A percentile compares a stretch with the other conserved stretches of the same genome.
phyloP scores from a whole-genome alignment of 345 rosid genomes.

The Xanthoceras sorbifolium region DNA sequence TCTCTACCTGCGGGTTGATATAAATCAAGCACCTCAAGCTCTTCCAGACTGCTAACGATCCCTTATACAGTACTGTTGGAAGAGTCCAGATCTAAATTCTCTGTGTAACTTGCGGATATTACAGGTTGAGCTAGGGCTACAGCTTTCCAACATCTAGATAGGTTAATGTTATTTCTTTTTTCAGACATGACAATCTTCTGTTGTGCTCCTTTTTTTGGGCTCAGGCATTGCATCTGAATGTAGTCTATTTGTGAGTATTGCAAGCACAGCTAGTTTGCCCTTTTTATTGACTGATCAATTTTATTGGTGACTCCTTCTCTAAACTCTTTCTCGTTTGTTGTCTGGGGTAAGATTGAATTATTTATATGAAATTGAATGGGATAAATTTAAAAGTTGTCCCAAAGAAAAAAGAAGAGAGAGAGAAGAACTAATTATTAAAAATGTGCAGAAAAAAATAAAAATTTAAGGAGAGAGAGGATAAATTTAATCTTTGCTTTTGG shows the following conservation, averaged over 20 bases:
- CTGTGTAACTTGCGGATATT: constrained; percentile 11
- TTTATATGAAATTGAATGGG: too few species aligned
- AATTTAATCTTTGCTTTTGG: too few species aligned
- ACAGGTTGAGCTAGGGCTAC: constrained; percentile 24
- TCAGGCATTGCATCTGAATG: neutral
- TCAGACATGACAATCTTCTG: neutral
- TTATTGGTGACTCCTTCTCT: neutral
- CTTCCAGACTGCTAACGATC: constrained; percentile 16
- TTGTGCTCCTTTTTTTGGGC: neutral
- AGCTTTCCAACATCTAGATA: constrained; percentile 14
- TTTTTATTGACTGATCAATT: constrained; percentile 15
- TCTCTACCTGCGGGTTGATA: constrained; percentile 53
- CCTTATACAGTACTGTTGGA: neutral
- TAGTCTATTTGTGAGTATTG: neutral
- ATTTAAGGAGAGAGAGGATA: too few species aligned
- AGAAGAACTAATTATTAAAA: too few species aligned
- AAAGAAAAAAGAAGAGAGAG: too few species aligned
- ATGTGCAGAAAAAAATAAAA: too few species aligned
- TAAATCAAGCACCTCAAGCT: constrained; percentile 11
- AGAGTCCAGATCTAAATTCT: neutral
- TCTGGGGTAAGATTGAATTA: too few species aligned
- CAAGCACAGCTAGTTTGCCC: neutral
- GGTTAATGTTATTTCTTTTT: constrained; percentile 3
- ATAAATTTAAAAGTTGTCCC: too few species aligned
- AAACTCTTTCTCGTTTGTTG: too few species aligned